A percentile compares a stretch with the other conserved stretches of the same genome.
These are phyloP conservation scores for Aspergillus sp. DNA, from an alignment of 2,329 filamentous ascomycete genomes.

Conservation along the genomic window DNA sequence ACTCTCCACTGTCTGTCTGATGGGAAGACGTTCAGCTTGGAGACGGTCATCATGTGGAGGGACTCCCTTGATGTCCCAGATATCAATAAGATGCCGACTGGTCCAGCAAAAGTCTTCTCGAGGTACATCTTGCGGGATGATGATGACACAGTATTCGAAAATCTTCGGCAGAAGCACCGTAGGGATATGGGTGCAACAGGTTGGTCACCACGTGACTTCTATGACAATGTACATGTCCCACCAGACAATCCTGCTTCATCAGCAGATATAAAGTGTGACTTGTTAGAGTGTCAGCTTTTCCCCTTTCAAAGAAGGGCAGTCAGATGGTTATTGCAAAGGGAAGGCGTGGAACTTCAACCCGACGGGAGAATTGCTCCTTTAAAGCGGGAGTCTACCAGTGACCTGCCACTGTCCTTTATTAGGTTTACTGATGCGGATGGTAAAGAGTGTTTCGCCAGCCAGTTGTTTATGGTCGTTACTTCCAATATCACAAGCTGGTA, in stretches of 20 bases:
- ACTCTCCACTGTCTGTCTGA: constrained; percentile 24
- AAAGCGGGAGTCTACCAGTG: constrained; percentile 4
- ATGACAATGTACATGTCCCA: constrained; percentile 51
- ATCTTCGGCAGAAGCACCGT: background rate
- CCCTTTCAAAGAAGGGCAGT: constrained; percentile 52
- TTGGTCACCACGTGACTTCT: constrained; percentile 48
- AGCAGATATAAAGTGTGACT: constrained; percentile 36
- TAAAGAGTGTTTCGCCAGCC: constrained; percentile 42
- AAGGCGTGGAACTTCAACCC: constrained; percentile 39
- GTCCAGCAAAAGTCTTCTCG: constrained; percentile 26
- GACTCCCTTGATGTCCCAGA: constrained; percentile 34
- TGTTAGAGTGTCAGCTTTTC: constrained; percentile 44
- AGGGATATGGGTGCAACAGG: background rate
- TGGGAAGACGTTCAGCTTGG: constrained; percentile 27
- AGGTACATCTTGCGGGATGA: constrained; percentile 32
- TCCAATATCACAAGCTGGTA: constrained; percentile 39
- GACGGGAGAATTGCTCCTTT: constrained; percentile 33
- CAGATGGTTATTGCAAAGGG: constrained; percentile 49
- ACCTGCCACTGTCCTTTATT: constrained; percentile 43
- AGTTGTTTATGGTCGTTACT: constrained; percentile 43
- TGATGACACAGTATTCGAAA: constrained; percentile 2
- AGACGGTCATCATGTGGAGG: constrained; percentile 38
- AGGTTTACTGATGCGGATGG: constrained; percentile 41
- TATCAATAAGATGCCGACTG: constrained; percentile 19
- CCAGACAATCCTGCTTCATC: constrained; percentile 33